Evolutionary conservation across 2,329 filamentous ascomycete genomes (phyloP).

Genomic region (Zymoseptoria ardabiliae): DNA sequence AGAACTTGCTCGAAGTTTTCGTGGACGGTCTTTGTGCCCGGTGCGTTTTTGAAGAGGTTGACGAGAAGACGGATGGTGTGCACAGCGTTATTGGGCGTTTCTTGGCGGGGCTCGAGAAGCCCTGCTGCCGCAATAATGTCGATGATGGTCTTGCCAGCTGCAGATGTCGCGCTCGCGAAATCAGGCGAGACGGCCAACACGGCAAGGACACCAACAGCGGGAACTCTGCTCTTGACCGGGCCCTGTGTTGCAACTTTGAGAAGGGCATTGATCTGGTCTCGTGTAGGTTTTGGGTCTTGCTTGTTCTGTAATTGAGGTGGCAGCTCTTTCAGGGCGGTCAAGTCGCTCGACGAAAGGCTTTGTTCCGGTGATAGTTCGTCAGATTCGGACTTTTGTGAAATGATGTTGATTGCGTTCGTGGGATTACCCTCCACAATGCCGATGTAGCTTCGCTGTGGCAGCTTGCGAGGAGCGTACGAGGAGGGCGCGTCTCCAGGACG

Average conservation of each 20-base stretch:
- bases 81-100: slow-evolving; percentile 73
- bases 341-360: slow-evolving; percentile 65
- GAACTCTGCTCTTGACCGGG: slow-evolving; percentile 73
- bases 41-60: slow-evolving; percentile 72
- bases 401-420: slow-evolving; percentile 48
- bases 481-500: slow-evolving; percentile 58
- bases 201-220: slow-evolving; percentile 81
- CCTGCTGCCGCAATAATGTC: slow-evolving; percentile 51
- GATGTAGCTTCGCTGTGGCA: slow-evolving; percentile 26
- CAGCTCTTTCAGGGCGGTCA: slow-evolving; percentile 55
- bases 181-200: slow-evolving; percentile 63
- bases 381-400: slow-evolving; percentile 55
- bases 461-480: slow-evolving; percentile 25
- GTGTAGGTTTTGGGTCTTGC: slow-evolving; percentile 34
- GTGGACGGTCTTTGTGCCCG: slow-evolving; percentile 57
- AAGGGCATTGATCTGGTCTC: slow-evolving; percentile 44
- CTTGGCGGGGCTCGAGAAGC: slow-evolving; percentile 49
- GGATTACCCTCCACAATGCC: slow-evolving; percentile 29
- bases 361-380: slow-evolving; percentile 36
- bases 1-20: slow-evolving; percentile 55
- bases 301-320: slow-evolving; percentile 55
- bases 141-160: slow-evolving; percentile 50
- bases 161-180: slow-evolving; percentile 54
- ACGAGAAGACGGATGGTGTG: slow-evolving; percentile 73
- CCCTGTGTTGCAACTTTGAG: slow-evolving; percentile 68